phyloP scores from a whole-genome alignment of 352 stramenopile species.

The Blastocystis sp. region DNA sequence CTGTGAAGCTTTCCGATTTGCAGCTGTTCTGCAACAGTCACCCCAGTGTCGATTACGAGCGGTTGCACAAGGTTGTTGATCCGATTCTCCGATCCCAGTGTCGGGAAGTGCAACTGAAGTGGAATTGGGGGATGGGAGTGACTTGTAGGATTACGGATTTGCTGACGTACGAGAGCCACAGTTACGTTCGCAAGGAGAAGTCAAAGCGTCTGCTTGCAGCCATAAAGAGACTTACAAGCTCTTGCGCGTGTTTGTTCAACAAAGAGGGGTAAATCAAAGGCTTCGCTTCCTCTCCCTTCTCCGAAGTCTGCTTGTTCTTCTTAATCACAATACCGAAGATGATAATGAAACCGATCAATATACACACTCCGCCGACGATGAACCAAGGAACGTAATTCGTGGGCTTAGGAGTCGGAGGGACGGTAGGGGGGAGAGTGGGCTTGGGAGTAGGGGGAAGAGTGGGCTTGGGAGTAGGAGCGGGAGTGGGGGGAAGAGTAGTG shows the following conservation, averaged over 20 bases:
- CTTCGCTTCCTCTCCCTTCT: constrained; percentile 40
- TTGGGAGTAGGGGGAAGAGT: not conserved
- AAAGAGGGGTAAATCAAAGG: constrained; percentile 51
- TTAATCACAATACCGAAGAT: constrained; percentile 46
- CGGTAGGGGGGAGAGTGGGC: not conserved
- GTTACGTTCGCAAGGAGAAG: constrained; percentile 45
- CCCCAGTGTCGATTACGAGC: not conserved
- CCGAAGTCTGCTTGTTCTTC: constrained; percentile 26
- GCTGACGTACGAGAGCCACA: constrained; percentile 44
- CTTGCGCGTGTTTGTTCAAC: constrained; percentile 35
- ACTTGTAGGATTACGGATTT: constrained; percentile 52
- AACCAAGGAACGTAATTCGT: constrained; percentile 49
- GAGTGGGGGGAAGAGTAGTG: constrained; percentile 19
- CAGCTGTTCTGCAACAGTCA: not conserved
- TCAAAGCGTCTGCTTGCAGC: constrained; percentile 38
- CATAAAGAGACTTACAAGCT: not conserved
- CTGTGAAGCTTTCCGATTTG: not conserved
- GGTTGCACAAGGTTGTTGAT: constrained; percentile 12
- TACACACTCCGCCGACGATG: constrained; percentile 36
- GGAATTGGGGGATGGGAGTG: not conserved
- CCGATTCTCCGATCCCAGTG: not conserved
- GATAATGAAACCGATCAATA: constrained; percentile 62
- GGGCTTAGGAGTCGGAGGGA: not conserved
- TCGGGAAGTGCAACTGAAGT: constrained; percentile 18
- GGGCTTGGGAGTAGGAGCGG: constrained; percentile 6